Evolutionary conservation across 768 basidiomycete species (phyloP), one percentile per base, ranked within the genome.

Genomic region (Naematelia aurantialba): DNA sequence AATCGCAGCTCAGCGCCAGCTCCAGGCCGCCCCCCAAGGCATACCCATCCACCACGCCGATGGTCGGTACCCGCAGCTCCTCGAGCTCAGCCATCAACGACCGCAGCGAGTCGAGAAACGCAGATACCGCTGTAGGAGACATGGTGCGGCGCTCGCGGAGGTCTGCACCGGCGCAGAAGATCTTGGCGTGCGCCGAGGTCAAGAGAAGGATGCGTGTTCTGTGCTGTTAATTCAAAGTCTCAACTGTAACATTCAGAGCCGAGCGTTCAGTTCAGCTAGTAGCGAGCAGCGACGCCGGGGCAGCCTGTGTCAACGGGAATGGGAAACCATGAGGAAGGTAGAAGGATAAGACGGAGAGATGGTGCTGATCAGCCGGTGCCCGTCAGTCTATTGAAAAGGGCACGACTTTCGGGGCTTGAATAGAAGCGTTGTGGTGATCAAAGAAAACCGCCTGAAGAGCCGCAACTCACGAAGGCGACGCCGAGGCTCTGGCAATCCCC

Each of bases 1-100:
- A 77, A 80, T 97, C 92, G 78, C 91, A 94, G 1, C 89, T 87
- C 54, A 97, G 81, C 58, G 87, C 82, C 58, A 96, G 77, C 76
- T 97, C 92, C 26, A 92, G 81, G 1, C 92, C 92, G n/a, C 92
- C 92, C 10, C 92, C 92, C 0, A 97, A 81, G 8, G 92, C 92
- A 19, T 89, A 89, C 0, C 92, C 92, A 72, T 96, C 92, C 44
- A 97, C 88, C 3, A 91, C 90, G 0, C 70, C 74, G 56, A 96
- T 88, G 14, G 90, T 93, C 2, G 92, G 92, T 80, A 93, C 83
- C 4, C 88, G 87, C 30, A 94, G 79, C 42, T 81, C 80, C 78
- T 92, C 91, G n/a, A 97, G 82, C 68, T 83, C 83, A 26, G 82
- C 81, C 42, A 97, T 77, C 8, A 89, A 83, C 39, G 80, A 79